Base-by-base conservation (phyloP, 208 protist genomes). In the Acanthamoeba castellanii region DNA sequence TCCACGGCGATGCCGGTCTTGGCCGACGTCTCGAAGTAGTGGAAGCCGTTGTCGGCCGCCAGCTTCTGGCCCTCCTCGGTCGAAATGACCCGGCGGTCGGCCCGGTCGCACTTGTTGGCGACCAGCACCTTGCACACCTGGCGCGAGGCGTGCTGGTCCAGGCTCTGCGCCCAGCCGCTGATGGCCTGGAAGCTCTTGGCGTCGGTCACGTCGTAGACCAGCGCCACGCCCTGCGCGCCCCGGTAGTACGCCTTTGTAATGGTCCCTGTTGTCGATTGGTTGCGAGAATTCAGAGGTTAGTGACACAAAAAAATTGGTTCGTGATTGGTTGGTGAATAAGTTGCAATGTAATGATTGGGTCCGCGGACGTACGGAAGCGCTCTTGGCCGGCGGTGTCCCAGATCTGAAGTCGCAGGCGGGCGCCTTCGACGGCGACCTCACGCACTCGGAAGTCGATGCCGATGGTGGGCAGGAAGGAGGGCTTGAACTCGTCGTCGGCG, bases 371-470 rank as follows among this genome's bases (percentile, higher is more conserved):
- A 64, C 74, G 82, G 93, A 97, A 97, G n/a, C 96, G 95, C 87
- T 97, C 96, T 55, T 98, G 98, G 50, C 98, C 98, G 6, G 98
- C 98, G 7, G 98, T 99, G 95, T 98, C 98, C 98, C 96, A 97
- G 25, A 96, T 91, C 94, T 99, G 98, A 34, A 99, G 96, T 95
- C 99, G 99, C 55, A 99, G 96, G 9, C 98, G 96, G 93, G 98
- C 98, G 30, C 97, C 98, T 18, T 98, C 98, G 18, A 99, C 78
- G 64, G 98, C 97, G 27, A 99, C 98, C 32, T 97, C 98, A 8
- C 97, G 94, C 64, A 99, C 98, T 94, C 99, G 99, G 88, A 99
- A 99, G 96, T 99, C 98, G 72, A 99, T 99, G 66, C 97, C 97
- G 37, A 68, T 45, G 18, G 82, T 89, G 52, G 52, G 57, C 18